A percentile compares a stretch with the other conserved stretches of the same genome.
Evolutionary conservation across 148 eudicot genomes (phyloP).

Genomic region (Selenicereus undatus): DNA sequence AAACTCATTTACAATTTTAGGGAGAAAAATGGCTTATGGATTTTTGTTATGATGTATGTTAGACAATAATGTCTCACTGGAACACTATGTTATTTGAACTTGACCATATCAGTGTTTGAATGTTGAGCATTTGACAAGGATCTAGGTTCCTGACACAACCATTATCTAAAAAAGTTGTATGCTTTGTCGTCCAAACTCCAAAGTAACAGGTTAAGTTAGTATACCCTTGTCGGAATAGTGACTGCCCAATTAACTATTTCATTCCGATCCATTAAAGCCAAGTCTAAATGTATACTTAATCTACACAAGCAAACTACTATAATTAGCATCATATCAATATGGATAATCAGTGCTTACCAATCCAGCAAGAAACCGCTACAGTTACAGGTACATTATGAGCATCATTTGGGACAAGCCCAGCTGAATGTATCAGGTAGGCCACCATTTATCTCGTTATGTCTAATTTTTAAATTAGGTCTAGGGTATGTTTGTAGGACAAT

Average conservation of each 20-base stretch:
- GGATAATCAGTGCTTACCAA: neutral
- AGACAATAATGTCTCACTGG: neutral
- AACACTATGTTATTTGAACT: neutral
- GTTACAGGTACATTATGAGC: neutral
- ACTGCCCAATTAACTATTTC: neutral
- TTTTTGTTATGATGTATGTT: neutral
- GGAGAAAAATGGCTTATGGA: neutral
- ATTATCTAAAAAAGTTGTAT: too few species aligned
- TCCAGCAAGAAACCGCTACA: neutral
- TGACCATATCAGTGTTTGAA: neutral
- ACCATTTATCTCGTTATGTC: neutral
- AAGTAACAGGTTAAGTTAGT: neutral
- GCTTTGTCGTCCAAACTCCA: neutral
- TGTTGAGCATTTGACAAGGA: neutral
- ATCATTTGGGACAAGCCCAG: neutral
- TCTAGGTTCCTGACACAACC: neutral
- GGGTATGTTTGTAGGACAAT: constrained; percentile 1
- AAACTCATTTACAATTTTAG: neutral
- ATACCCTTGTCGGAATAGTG: neutral
- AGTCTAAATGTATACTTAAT: neutral
- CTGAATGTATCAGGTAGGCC: constrained; percentile 5
- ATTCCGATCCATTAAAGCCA: neutral
- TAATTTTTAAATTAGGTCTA: neutral
- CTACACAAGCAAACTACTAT: neutral
- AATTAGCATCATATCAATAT: neutral